phyloP scores from a whole-genome alignment of 2,329 filamentous ascomycete genomes.

The Colletotrichum filicis region DNA sequence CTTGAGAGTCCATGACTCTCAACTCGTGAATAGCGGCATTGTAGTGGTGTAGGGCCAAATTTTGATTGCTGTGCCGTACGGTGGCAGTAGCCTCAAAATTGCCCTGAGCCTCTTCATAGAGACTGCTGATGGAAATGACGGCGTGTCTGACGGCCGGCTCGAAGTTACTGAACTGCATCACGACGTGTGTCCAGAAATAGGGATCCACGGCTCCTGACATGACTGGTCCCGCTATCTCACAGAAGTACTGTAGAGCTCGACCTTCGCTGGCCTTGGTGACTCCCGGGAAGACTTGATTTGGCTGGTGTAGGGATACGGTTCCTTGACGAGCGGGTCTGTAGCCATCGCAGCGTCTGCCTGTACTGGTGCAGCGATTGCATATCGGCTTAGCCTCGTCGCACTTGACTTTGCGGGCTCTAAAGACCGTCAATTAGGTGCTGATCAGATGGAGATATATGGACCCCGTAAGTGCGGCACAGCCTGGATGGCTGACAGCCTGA shows the following conservation, averaged over 20 bases:
- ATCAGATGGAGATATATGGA: neutral
- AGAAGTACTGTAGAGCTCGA: constrained; percentile 6
- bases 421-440: neutral
- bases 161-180: neutral
- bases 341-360: constrained; percentile 53
- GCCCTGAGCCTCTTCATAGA: neutral
- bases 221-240: neutral
- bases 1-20: neutral
- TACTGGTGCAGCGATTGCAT: constrained; percentile 63
- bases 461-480: neutral
- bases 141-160: constrained; percentile 4
- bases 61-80: neutral
- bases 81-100: neutral
- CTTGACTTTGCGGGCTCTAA: constrained; percentile 64
- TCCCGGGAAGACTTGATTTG: neutral
- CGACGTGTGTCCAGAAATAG: constrained; percentile 9
- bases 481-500: neutral
- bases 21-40: constrained; percentile 32
- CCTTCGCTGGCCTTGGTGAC: neutral
- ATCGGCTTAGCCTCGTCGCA: constrained; percentile 65
- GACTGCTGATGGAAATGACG: constrained; percentile 2
- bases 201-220: neutral
- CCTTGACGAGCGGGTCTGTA: neutral
- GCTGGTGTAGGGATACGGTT: neutral
- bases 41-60: constrained; percentile 23